Percentiles rank a stretch among this genome's conserved stretches.
Conservation (phyloP, 2,329 filamentous ascomycete genomes). For the Diaporthe eres region DNA sequence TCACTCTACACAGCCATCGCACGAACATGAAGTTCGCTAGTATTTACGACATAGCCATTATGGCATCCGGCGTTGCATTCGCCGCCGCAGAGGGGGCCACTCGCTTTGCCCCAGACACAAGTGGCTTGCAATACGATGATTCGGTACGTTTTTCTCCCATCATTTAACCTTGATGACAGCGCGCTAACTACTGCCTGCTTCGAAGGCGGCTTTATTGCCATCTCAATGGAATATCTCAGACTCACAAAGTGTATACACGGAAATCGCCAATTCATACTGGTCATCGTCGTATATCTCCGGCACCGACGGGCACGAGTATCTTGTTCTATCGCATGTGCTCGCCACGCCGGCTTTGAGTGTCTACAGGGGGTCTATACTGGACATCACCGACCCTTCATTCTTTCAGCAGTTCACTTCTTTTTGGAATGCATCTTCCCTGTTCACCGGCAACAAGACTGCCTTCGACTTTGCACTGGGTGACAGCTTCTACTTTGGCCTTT, state of each 20-base stretch:
- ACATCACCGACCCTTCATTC: background rate
- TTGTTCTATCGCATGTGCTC: background rate
- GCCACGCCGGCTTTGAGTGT: background rate
- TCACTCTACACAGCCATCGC: background rate
- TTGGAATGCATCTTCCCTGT: background rate
- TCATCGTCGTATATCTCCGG: background rate
- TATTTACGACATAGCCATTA: background rate
- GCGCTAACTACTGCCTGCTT: background rate
- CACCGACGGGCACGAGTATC: background rate
- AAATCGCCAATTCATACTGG: background rate
- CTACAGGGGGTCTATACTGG: background rate
- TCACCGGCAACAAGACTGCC: background rate
- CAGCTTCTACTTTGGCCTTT: background rate
- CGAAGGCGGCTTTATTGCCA: background rate
- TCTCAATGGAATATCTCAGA: background rate
- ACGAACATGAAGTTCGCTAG: background rate
- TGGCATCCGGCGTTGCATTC: background rate
- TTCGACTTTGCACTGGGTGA: background rate
- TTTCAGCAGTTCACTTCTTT: background rate
- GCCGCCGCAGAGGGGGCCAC: background rate
- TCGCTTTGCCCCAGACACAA: background rate
- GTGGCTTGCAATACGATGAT: background rate
- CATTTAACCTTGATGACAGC: background rate
- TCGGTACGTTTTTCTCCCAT: background rate
- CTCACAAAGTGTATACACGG: background rate